Evolutionary conservation across 768 basidiomycete species (phyloP).

Genomic region (Tricholoma bakamatsutake): DNA sequence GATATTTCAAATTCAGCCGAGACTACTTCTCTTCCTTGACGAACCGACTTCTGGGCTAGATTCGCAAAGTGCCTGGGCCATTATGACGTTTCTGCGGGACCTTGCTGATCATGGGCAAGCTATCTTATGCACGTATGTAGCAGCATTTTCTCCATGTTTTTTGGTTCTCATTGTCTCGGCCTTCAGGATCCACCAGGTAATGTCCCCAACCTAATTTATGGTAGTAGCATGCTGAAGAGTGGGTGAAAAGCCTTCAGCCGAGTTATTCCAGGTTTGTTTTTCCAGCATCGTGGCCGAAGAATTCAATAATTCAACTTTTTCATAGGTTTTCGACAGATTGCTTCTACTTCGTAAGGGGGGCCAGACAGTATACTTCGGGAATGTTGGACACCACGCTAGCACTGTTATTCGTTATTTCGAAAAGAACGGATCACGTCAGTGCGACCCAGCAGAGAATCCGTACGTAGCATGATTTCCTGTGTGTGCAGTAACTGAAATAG

Average conservation of each 20-base stretch:
- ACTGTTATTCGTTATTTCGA: slow-evolving; percentile 77
- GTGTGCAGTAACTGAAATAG: background rate
- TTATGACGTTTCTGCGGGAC: slow-evolving; percentile 66
- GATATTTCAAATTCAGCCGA: slow-evolving; percentile 38
- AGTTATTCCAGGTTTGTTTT: slow-evolving; percentile 60
- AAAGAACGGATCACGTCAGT: slow-evolving; percentile 55
- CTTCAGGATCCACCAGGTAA: slow-evolving; percentile 39
- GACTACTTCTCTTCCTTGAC: slow-evolving; percentile 78
- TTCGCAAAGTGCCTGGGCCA: slow-evolving; percentile 84
- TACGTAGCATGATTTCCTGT: slow-evolving; percentile 20
- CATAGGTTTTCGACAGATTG: slow-evolving; percentile 68
- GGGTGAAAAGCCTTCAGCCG: slow-evolving; percentile 69
- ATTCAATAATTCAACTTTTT: background rate
- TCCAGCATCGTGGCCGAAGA: background rate
- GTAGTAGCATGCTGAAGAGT: background rate
- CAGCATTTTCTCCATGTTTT: background rate
- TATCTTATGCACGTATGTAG: slow-evolving; percentile 75
- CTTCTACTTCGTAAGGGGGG: slow-evolving; percentile 77
- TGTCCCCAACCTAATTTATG: background rate
- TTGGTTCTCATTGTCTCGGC: background rate
- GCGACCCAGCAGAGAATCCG: slow-evolving; percentile 70
- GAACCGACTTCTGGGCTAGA: slow-evolving; percentile 88
- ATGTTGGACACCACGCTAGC: slow-evolving; percentile 55
- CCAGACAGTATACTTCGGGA: slow-evolving; percentile 68
- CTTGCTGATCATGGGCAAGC: slow-evolving; percentile 81